A percentile compares a stretch with the other conserved stretches of the same genome.
phyloP scores from a whole-genome alignment of 1,139 yeast genomes.

The Scheffersomyces segobiensis region DNA sequence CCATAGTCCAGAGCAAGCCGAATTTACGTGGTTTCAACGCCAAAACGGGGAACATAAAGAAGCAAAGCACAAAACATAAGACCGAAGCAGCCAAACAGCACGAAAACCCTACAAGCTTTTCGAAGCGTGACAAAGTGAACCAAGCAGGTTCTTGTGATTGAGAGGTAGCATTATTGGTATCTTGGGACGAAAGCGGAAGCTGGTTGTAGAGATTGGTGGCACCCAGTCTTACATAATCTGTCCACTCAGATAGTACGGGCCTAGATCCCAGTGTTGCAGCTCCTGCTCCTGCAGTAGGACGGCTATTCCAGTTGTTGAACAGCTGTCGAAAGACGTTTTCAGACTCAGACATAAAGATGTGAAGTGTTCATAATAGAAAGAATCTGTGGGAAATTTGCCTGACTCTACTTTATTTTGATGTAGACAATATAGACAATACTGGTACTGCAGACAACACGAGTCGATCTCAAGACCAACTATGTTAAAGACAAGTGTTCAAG shows the following conservation, averaged over 20 bases:
- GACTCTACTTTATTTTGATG: neutral
- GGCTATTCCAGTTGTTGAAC: conserved; percentile 41
- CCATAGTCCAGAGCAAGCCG: conserved; percentile 89
- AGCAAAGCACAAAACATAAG: conserved; percentile 78
- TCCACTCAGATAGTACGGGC: conserved; percentile 46
- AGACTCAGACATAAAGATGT: conserved; percentile 33
- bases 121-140: conserved; percentile 71
- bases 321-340: conserved; percentile 46
- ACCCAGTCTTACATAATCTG: conserved; percentile 44
- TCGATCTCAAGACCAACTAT: neutral
- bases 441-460: neutral
- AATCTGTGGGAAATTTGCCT: neutral
- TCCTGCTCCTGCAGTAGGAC: conserved; percentile 14
- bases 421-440: neutral
- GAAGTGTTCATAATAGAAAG: neutral
- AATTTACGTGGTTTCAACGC: conserved; percentile 91
- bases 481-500: neutral
- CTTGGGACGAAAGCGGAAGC: conserved; percentile 34
- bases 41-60: conserved; percentile 83
- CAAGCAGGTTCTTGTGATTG: conserved; percentile 48
- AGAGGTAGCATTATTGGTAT: conserved; percentile 14
- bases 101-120: conserved; percentile 74
- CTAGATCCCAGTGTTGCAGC: conserved; percentile 7
- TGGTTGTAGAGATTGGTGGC: conserved; percentile 45
- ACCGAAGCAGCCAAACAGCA: conserved; percentile 75